A percentile compares a stretch with the other conserved stretches of the same genome.
These are phyloP conservation scores for Senna siamea DNA, from an alignment of 306 rosid genomes.

Conservation along the genomic window DNA sequence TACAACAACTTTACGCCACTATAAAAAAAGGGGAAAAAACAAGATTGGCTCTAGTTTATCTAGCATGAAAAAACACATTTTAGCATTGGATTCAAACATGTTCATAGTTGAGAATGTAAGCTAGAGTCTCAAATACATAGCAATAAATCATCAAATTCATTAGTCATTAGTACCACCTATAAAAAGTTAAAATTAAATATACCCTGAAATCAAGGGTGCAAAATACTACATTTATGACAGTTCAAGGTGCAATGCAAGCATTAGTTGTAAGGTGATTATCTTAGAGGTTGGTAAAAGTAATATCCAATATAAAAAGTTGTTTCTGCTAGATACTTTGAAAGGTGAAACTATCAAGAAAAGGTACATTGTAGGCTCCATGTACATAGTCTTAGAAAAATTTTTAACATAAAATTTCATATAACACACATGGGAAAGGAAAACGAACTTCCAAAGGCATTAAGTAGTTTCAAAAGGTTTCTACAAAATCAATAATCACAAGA, in stretches of 20 bases:
- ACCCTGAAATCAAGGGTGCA: background rate
- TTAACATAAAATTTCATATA: no score
- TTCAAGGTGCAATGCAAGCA: conserved; percentile 6
- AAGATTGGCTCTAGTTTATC: conserved; percentile 17
- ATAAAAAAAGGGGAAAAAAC: conserved; percentile 21
- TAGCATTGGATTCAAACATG: conserved; percentile 17
- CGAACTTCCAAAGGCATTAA: background rate
- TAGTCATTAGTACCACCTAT: background rate
- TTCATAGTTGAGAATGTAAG: background rate
- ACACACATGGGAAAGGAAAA: no score
- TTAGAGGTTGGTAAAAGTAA: conserved; percentile 9
- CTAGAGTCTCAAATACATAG: background rate
- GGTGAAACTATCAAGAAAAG: conserved; percentile 17
- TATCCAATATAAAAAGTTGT: conserved; percentile 1
- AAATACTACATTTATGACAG: conserved; percentile 13
- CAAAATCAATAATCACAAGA: conserved; percentile 5
- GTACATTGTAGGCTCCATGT: background rate
- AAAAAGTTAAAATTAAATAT: no score
- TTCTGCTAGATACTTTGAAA: conserved; percentile 1
- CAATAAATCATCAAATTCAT: conserved; percentile 1
- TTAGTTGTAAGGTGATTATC: conserved; percentile 6
- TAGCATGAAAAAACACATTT: conserved; percentile 17
- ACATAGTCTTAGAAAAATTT: no score
- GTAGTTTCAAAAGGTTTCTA: background rate
- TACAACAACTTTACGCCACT: conserved; percentile 17